These are phyloP conservation scores for Candida morakotiae DNA, from an alignment of 805 yeast species.

Conservation along the genomic window DNA sequence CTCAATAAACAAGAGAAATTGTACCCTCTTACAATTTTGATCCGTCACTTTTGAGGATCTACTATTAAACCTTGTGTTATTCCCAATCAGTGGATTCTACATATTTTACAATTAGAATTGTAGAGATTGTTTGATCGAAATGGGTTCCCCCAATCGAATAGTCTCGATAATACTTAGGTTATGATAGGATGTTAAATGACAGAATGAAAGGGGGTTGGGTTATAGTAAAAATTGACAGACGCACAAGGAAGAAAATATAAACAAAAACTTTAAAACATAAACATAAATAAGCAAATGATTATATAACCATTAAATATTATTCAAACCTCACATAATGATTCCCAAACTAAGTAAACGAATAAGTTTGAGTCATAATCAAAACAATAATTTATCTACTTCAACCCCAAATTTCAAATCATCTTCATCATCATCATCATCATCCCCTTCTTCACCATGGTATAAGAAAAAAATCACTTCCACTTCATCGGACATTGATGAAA, in stretches of 20 bases:
- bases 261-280: background rate
- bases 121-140: no score
- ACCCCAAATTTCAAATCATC: background rate
- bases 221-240: no score
- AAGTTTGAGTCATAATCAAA: background rate
- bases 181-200: no score
- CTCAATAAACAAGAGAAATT: no score
- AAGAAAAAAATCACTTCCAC: background rate
- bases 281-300: background rate
- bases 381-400: background rate
- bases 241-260: background rate
- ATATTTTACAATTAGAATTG: no score
- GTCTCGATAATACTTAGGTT: no score
- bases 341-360: background rate
- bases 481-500: constrained; percentile 1
- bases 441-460: constrained; percentile 5
- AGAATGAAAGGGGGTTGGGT: no score
- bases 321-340: background rate
- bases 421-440: background rate
- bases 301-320: background rate
- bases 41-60: no score
- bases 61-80: no score
- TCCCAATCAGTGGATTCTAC: no score
- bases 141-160: no score
- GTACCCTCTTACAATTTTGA: no score